A percentile compares a stretch with the other conserved stretches of the same genome.
phyloP scores from a whole-genome alignment of 2,329 filamentous ascomycete genomes.

The Tolypocladium capitatum region DNA sequence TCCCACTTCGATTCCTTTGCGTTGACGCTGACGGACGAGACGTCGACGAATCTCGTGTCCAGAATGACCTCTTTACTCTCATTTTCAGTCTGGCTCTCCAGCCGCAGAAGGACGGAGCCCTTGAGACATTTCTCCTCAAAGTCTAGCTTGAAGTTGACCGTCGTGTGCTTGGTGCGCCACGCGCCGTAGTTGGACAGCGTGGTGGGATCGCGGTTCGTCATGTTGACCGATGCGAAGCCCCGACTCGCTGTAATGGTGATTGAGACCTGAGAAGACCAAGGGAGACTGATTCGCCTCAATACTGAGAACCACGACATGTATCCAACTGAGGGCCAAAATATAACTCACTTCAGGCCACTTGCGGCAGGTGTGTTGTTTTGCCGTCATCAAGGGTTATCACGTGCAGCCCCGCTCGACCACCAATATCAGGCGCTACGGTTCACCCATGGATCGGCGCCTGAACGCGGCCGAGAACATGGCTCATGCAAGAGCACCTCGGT shows the following conservation, averaged over 20 bases:
- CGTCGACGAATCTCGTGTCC: slow-evolving; percentile 73
- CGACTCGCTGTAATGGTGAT: slow-evolving; percentile 1
- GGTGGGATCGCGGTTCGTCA: slow-evolving; percentile 59
- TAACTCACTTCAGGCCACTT: not conserved
- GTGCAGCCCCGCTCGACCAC: not conserved
- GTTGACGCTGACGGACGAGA: slow-evolving; percentile 59
- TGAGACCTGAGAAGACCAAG: slow-evolving; percentile 1
- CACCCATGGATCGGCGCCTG: too few relatives aligned
- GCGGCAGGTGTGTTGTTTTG: too few relatives aligned
- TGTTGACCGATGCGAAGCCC: slow-evolving; percentile 16
- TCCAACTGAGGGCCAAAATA: not conserved
- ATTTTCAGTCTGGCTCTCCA: slow-evolving; percentile 64
- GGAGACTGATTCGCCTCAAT: slow-evolving; percentile 6
- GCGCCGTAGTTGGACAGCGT: slow-evolving; percentile 85
- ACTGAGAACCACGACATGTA: slow-evolving; percentile 10
- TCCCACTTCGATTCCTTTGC: slow-evolving; percentile 52
- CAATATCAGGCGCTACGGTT: too few relatives aligned
- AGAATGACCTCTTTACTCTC: slow-evolving; percentile 67
- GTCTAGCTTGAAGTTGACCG: slow-evolving; percentile 67
- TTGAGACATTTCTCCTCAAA: slow-evolving; percentile 67
- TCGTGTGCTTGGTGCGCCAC: slow-evolving; percentile 75
- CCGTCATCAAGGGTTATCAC: too few relatives aligned
- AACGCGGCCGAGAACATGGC: too few relatives aligned
- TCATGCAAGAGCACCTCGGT: too few relatives aligned
- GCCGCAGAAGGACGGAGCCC: slow-evolving; percentile 62